Conservation (phyloP, 108 stramenopile species). For the Nitzschia putrida region DNA sequence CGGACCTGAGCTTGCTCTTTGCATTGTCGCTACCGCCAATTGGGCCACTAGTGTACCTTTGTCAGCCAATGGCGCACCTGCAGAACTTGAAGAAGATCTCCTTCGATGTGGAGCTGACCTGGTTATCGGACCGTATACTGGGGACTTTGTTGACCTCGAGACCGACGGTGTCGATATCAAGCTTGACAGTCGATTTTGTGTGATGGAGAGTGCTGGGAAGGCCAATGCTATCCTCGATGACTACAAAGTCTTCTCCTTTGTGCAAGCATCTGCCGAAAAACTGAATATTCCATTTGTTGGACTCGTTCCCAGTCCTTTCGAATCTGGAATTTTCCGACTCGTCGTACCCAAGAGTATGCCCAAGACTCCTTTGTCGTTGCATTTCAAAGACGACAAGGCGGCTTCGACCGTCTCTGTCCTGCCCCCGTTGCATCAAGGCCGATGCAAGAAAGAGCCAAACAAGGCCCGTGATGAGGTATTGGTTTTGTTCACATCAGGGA, state of each 20-base stretch:
- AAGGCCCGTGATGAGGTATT: constrained; percentile 42
- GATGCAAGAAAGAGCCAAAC: constrained; percentile 15
- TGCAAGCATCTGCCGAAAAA: constrained; percentile 16
- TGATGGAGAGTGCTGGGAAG: background rate
- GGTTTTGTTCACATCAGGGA: constrained; percentile 70
- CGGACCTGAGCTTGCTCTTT: constrained; percentile 57
- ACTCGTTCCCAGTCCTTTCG: constrained; percentile 11
- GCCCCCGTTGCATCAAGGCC: background rate
- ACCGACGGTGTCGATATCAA: background rate
- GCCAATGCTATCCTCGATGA: background rate
- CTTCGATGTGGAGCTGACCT: constrained; percentile 16
- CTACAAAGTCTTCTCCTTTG: background rate
- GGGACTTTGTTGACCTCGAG: background rate
- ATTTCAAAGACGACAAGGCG: background rate
- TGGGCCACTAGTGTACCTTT: constrained; percentile 57
- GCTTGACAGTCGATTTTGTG: background rate
- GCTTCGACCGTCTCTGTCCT: background rate
- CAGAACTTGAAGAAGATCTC: constrained; percentile 47
- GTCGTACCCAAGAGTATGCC: constrained; percentile 3
- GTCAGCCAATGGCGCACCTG: constrained; percentile 36
- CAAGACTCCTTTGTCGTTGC: background rate
- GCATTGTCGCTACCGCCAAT: constrained; percentile 34
- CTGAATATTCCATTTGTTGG: constrained; percentile 38
- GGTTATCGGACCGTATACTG: constrained; percentile 19
- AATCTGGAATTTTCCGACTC: constrained; percentile 25